Conservation (phyloP, 2,329 filamentous ascomycete species). For the Allantophomopsis lycopodina region DNA sequence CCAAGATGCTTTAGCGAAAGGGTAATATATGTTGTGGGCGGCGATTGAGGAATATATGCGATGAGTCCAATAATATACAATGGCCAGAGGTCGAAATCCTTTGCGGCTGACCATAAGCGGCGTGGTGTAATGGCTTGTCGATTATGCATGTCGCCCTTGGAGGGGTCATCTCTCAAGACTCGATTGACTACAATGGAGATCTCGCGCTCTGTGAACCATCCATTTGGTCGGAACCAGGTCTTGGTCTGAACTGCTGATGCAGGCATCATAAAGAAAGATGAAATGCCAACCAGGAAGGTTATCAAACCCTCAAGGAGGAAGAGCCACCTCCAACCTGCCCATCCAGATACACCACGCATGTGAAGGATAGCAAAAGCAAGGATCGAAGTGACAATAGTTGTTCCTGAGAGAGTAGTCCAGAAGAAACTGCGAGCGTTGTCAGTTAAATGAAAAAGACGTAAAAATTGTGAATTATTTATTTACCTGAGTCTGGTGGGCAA, state of each 20-base stretch:
- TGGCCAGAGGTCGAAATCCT: conserved; percentile 40
- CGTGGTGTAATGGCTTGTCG: conserved; percentile 28
- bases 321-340: conserved; percentile 43
- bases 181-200: conserved; percentile 54
- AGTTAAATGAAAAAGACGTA: too few species aligned
- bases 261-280: conserved; percentile 40
- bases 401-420: conserved; percentile 42
- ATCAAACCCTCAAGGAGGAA: conserved; percentile 30
- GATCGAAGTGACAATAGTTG: conserved; percentile 38
- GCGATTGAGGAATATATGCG: conserved; percentile 3
- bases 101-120: conserved; percentile 28
- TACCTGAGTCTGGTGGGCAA: conserved; percentile 43
- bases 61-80: conserved; percentile 13
- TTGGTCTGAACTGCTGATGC: conserved; percentile 48
- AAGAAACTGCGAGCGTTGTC: conserved; percentile 32
- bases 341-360: conserved; percentile 34
- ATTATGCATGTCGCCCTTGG: conserved; percentile 33
- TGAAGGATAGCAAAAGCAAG: conserved; percentile 40
- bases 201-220: conserved; percentile 49
- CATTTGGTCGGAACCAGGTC: conserved; percentile 41
- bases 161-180: conserved; percentile 36
- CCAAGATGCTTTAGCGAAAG: conserved; percentile 7
- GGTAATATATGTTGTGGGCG: conserved; percentile 7
- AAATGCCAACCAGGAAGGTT: conserved; percentile 32
- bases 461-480: too few species aligned